Base-by-base conservation (phyloP, 1,284 basidiomycete genomes). In the Agaricales sp. region DNA sequence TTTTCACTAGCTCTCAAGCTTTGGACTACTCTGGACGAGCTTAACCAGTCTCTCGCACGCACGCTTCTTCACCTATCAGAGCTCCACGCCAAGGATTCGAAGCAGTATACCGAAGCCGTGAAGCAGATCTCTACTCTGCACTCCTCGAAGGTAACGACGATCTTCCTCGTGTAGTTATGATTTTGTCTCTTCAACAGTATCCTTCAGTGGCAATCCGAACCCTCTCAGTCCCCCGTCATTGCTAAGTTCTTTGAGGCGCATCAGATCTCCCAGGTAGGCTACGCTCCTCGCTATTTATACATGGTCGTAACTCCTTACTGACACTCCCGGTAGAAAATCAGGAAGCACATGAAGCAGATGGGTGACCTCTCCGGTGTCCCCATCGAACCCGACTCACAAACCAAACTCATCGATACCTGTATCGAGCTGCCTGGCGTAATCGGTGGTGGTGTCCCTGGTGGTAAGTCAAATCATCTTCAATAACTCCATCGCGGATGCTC, bases 391-490 rank as follows among this genome's bases (percentile, higher is more conserved):
- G 66, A 73, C 4, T 83, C 90, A 63, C 96, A 99, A 67, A 93
- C 91, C 0, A 67, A 73, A 35, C 75, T 99, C n/a, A 75, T 99
- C 45, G 82, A 97, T 61, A 73, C 75, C 4, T 95, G 91, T 56
- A 71, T 86, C 21, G 68, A 77, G 3, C 75, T 85, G 51, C 77
- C 83, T 1, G 96, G 95, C 39, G 83, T 98, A 2, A 73, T 99
- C 25, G 93, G 91, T 6, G 94, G 93, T 35, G 95, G 95, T 24
- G 95, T 99, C 2, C 96, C 96, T 1, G 95, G 95, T 52, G 94
- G 92, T 88, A 57, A 54, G 80, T 63, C 4, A 12, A 30, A 53
- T 21, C 25, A n/a, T n/a, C n/a, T n/a, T n/a, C n/a, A n/a, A n/a
- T n/a, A n/a, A n/a, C n/a, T n/a, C n/a, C n/a, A 43, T 47, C 46